Evolutionary conservation across 2,329 filamentous ascomycete genomes (phyloP), one percentile per base, ranked within the genome.

Genomic region (Colletotrichum tropicale): DNA sequence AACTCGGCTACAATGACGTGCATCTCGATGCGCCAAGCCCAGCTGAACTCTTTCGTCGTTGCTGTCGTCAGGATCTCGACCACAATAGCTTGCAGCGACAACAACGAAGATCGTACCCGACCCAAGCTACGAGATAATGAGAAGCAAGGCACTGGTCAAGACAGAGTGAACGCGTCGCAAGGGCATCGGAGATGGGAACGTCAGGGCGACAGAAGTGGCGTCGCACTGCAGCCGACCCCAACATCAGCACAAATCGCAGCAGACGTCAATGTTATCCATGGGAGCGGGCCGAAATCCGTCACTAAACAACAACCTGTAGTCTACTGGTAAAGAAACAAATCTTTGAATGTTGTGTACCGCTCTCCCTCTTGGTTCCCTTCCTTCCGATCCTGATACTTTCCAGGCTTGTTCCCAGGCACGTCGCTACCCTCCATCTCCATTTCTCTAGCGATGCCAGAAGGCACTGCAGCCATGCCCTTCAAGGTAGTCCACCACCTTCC

Each of bases 321-420:
- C 43, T 52, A 52, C 43, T 52, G 43, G 43, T 52, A 52, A n/a
- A 52, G 43, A 3, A 52, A 52, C 43, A n/a, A 52, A n/a, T 52
- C 0, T 52, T 52, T 9, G 43, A 0, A 21, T 1, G 1, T 21
- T 52, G 18, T 21, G 43, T 52, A 1, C 43, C 1, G 1, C 1
- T 52, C 43, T 52, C 8, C 16, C 18, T 52, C 18, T 12, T 52
- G 43, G 18, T 21, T 1, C 1, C 43, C 43, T 52, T 52, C 43
- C 43, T 52, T 52, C 43, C 43, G 43, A 52, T 52, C 43, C 18
- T 52, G 43, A 10, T 52, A 9, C 43, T 52, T 1, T 52, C 43
- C 43, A 52, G 43, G 1, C 21, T 52, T 52, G 43, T 52, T 52
- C 43, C 18, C 43, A 52, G 3, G 48, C n/a, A 55, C 6, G 48